Evolutionary conservation across 164 flowering plant species (phyloP), one percentile per base, ranked within the genome.

Genomic region (Liriodendron chinense): DNA sequence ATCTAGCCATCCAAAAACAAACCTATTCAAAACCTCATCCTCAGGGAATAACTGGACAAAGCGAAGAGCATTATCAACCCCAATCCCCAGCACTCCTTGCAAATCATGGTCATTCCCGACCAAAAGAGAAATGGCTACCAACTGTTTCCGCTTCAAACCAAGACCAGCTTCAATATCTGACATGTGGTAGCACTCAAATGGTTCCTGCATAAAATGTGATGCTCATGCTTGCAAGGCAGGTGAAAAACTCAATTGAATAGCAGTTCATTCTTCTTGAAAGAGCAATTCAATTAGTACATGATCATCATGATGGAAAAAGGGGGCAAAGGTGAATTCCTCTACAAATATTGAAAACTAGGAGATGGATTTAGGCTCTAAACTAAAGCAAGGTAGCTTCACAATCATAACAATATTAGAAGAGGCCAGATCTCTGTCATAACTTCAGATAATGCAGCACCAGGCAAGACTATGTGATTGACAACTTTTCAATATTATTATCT

Each of bases 51-150:
- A 75, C 77, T 78, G 86, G 76, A 90, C 96, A 84, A 96, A 89
- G 49, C 89, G 92, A 81, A 92, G 74, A 78, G 98, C 98, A 64
- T 86, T 90, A 28, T 91, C 92, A 70, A 87, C 63, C 74, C 98
- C 99, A 78, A 96, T 85, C 23, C 98, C 97, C 78, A 80, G 86
- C n/a, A 96, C 91, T 48, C 99, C 99, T 59, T 78, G 81, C 70
- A 92, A 74, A 81, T 93, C 89, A 79, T 91, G 89, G 82, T 94
- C 99, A 75, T 86, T 91, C 53, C 99, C 98, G 77, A 89, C 96
- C 88, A 96, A 84, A 76, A 96, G 95, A 71, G 94, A 85, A 20
- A 96, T 86, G 63, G 94, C 97, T 70, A 96, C 85, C 77, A 96
- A 81, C 69, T 94, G 99, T 34, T 85, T 84, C 83, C 98, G 89